Base-by-base conservation (phyloP, 306 rosid genomes). In the Quercus glauca region DNA sequence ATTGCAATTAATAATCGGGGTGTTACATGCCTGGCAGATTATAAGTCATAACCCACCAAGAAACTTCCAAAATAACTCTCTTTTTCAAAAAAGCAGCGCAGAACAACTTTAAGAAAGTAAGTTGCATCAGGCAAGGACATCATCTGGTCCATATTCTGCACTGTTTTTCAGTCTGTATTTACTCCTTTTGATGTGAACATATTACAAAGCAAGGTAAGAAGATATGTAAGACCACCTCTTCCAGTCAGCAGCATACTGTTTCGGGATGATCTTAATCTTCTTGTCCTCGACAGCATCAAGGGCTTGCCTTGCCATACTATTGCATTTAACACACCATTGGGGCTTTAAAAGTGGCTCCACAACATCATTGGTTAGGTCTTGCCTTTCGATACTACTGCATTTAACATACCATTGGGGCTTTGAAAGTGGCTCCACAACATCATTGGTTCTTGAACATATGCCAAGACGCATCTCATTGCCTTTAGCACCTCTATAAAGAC, bases 401-500 rank as follows among this genome's bases (percentile, higher is more conserved):
- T 31, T 91, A 71, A 95, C 93, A 76, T 91, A 95, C 97, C 99
- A 95, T 10, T 91, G 97, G 52, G 94, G 99, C 85, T 91, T 95
- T 85, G 91, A 89, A 91, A 95, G 72, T 72, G 99, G 98, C 85
- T 95, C 98, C 71, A 95, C 85, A 82, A 95, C 98, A 85, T 91
- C 98, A 84, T 91, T 88, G 86, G 86, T 95, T 88, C 99, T 91
- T 81, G 96, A 93, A 88, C 98, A 92, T 18, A 89, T 76, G 53
- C 98, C 98, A 75, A 95, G 97, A 69, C 97, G 92, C 99, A 95
- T 95, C 80, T 92, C 99, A 82, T 95, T 95, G 80, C 83, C 85
- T 80, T 89, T 91, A 72, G 91, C 91, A 80, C 93, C 97, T 87
- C 88, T 89, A 78, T 87, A 89, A 73, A 95, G 95, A 55, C 92